Evolutionary conservation across 2,329 filamentous ascomycete species (phyloP).

Genomic region (Colletotrichum orbiculare): DNA sequence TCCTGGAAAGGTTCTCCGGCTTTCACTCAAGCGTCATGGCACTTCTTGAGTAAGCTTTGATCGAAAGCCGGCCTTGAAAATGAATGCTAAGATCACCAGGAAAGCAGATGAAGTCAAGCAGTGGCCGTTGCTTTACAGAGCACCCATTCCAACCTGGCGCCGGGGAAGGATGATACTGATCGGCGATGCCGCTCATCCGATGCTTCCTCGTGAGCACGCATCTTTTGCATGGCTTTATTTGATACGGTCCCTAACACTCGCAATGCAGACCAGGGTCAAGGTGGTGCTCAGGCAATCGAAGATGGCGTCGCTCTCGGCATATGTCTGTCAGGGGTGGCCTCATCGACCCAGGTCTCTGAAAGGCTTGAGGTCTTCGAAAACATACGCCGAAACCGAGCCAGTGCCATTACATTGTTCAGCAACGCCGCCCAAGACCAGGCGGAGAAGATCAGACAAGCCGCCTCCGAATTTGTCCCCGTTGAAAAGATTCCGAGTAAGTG

Average conservation of each 20-base stretch:
- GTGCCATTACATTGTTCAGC: slow-evolving; percentile 51
- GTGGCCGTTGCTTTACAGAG: slow-evolving; percentile 50
- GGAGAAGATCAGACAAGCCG: slow-evolving; percentile 41
- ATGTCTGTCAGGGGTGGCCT: slow-evolving; percentile 40
- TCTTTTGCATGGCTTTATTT: accelerated
- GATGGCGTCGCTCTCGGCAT: slow-evolving; percentile 48
- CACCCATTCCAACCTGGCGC: slow-evolving; percentile 46
- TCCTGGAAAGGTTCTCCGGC: slow-evolving; percentile 43
- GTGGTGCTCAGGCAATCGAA: slow-evolving; percentile 49
- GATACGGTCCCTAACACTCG: neutral
- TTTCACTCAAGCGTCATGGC: slow-evolving; percentile 43
- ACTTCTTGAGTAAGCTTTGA: slow-evolving; percentile 41
- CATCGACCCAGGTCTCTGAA: slow-evolving; percentile 37
- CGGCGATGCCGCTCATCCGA: slow-evolving; percentile 53
- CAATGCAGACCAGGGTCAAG: slow-evolving; percentile 50
- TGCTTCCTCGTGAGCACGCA: slow-evolving; percentile 47
- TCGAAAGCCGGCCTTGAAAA: neutral
- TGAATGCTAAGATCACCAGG: slow-evolving; percentile 32
- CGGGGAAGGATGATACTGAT: slow-evolving; percentile 46
- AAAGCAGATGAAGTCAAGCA: slow-evolving; percentile 49
- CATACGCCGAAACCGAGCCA: slow-evolving; percentile 44
- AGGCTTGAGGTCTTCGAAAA: slow-evolving; percentile 42
- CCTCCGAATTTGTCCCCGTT: slow-evolving; percentile 40
- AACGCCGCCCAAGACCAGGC: slow-evolving; percentile 50
- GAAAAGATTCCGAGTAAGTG: slow-evolving; percentile 47